Conservation (phyloP, 306 rosid species). For the Citrullus colocynthis region DNA sequence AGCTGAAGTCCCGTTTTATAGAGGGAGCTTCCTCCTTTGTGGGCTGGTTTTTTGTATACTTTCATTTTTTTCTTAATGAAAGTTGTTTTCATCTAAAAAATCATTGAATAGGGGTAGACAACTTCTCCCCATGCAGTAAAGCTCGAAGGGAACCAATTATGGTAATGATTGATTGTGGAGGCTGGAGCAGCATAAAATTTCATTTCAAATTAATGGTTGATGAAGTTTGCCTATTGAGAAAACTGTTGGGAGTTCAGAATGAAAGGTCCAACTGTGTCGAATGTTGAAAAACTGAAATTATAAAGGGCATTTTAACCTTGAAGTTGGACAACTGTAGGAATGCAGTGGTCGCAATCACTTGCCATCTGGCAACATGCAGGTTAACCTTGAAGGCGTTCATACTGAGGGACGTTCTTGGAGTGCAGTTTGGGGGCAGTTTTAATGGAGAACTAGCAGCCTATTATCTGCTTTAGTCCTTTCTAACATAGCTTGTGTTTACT, state of each 20-base stretch:
- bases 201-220: not conserved
- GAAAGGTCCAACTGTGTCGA: not conserved
- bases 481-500: not conserved
- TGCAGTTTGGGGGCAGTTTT: not conserved
- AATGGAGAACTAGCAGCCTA: not conserved
- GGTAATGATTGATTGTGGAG: not conserved
- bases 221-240: not conserved
- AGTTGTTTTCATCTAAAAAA: too few relatives aligned
- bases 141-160: not conserved
- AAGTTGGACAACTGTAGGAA: not conserved
- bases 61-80: too few relatives aligned
- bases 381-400: not conserved
- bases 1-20: too few relatives aligned
- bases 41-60: too few relatives aligned
- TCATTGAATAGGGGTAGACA: not conserved
- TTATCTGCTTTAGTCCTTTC: not conserved
- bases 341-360: not conserved
- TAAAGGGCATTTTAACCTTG: not conserved
- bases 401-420: not conserved
- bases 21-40: too few relatives aligned
- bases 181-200: not conserved
- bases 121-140: not conserved
- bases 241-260: not conserved
- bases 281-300: not conserved
- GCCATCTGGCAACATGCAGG: not conserved